Evolutionary conservation across 495 filamentous ascomycete genomes (phyloP), one percentile per base, ranked within the genome.

Genomic region (Aspergillus affinis): DNA sequence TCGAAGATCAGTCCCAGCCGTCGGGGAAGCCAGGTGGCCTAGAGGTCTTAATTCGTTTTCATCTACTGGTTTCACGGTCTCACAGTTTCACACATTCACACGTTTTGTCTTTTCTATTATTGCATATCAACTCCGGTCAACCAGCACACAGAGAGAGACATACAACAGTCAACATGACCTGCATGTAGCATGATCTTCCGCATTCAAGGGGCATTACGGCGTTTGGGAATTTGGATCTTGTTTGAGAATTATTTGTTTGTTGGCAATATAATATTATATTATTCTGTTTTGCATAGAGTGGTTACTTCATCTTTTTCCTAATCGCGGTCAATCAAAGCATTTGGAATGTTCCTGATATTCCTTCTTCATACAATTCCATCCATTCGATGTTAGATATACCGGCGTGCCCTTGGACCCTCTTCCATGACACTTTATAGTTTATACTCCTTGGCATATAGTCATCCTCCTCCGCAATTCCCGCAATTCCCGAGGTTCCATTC

Each of bases 1-100:
- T 76, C 74, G 10, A 72, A 60, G 54, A 54, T 62, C 27, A 65
- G 67, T 19, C 26, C 32, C 44, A 76, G 72, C 65, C 71, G 71
- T 27, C 57, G 70, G 23, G 69, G 68, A 13, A 73, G 70, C 51
- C 69, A 76, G 56, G 72, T 66, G 61, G 69, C 61, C 2, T 72
- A 59, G 51, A 57, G 15, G 30, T 36, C 36, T 45, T 26, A 4
- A 26, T 51, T 46, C 32, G 53, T 47, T 51, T 50, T 8, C 29
- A 8, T 56, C 59, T 48, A 17, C n/a, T 51, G 46, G 48, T 56
- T 54, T 61, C 59, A 13, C 32, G 54, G 46, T 52, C 23, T 50
- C 55, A 30, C 32, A 48, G 30, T 41, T 47, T 58, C 15, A 52
- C 18, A 27, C 61, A 48, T 47, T 58, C 51, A 57, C 50, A 58